Percentiles rank a stretch among this genome's conserved stretches.
These are phyloP conservation scores for Epichloe typhina DNA, from an alignment of 2,329 filamentous ascomycete genomes.

Conservation along the genomic window DNA sequence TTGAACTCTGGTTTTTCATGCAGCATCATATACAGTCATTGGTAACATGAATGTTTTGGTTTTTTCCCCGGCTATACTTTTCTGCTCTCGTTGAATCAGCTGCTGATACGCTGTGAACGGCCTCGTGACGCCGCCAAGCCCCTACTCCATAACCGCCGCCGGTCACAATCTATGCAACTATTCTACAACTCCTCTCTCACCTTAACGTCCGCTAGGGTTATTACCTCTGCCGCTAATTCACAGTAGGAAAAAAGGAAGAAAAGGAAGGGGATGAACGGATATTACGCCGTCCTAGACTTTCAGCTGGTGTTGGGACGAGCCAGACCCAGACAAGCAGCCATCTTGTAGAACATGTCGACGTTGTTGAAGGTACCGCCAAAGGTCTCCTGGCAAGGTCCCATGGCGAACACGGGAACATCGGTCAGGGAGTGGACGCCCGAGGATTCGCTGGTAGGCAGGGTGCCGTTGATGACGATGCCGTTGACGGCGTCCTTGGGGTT, in stretches of 20 bases:
- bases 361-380: conserved; percentile 62
- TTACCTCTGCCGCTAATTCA: neutral
- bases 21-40: neutral
- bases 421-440: conserved; percentile 68
- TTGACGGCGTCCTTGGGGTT: conserved; percentile 52
- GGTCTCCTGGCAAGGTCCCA: conserved; percentile 64
- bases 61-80: neutral
- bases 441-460: conserved; percentile 46
- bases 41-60: neutral
- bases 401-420: conserved; percentile 65
- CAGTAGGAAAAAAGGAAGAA: neutral
- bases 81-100: neutral
- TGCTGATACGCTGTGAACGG: neutral
- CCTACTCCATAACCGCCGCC: neutral
- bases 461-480: conserved; percentile 67
- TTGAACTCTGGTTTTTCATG: too few relatives aligned
- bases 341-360: conserved; percentile 63
- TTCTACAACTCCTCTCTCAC: conserved; percentile 1
- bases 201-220: neutral
- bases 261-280: neutral
- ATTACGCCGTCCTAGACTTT: conserved; percentile 9
- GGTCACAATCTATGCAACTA: conserved; percentile 1
- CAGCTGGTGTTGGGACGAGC: conserved; percentile 14
- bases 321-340: conserved; percentile 54
- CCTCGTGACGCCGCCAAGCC: neutral